Evolutionary conservation across 2,329 filamentous ascomycete genomes (phyloP).

Genomic region (Beauveria pseudobassiana): DNA sequence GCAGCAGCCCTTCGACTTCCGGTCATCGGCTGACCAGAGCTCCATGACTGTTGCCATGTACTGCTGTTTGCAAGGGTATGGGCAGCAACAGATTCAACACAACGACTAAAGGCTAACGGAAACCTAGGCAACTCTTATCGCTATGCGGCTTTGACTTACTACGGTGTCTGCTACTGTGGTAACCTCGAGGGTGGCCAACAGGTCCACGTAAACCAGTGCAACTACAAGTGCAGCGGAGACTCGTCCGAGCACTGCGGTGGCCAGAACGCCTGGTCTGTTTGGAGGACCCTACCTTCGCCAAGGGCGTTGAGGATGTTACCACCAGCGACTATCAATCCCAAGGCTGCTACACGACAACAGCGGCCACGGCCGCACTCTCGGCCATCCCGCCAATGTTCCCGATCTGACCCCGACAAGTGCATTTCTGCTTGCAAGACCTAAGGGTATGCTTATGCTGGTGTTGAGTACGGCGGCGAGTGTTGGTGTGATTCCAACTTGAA

Average conservation of each 20-base stretch:
- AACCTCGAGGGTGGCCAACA: slow-evolving; percentile 43
- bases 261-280: slow-evolving; percentile 38
- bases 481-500: slow-evolving; percentile 47
- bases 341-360: slow-evolving; percentile 52
- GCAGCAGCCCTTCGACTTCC: slow-evolving; percentile 30
- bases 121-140: slow-evolving; percentile 38
- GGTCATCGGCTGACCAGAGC: slow-evolving; percentile 28
- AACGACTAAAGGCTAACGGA: not conserved
- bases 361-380: slow-evolving; percentile 34
- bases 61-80: slow-evolving; percentile 41
- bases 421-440: slow-evolving; percentile 33
- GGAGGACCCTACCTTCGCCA: slow-evolving; percentile 40
- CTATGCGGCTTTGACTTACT: slow-evolving; percentile 44
- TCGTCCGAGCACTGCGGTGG: slow-evolving; percentile 39
- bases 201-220: slow-evolving; percentile 48
- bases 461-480: slow-evolving; percentile 40
- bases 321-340: slow-evolving; percentile 46
- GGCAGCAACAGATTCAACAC: not conserved
- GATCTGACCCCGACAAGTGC: slow-evolving; percentile 35
- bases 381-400: slow-evolving; percentile 32
- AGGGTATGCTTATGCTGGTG: slow-evolving; percentile 41
- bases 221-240: slow-evolving; percentile 45
- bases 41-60: slow-evolving; percentile 43
- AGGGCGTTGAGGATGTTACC: slow-evolving; percentile 35
- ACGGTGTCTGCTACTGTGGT: slow-evolving; percentile 46